Conservation (phyloP, 768 basidiomycete species). For the Neoboletus magnificus region DNA sequence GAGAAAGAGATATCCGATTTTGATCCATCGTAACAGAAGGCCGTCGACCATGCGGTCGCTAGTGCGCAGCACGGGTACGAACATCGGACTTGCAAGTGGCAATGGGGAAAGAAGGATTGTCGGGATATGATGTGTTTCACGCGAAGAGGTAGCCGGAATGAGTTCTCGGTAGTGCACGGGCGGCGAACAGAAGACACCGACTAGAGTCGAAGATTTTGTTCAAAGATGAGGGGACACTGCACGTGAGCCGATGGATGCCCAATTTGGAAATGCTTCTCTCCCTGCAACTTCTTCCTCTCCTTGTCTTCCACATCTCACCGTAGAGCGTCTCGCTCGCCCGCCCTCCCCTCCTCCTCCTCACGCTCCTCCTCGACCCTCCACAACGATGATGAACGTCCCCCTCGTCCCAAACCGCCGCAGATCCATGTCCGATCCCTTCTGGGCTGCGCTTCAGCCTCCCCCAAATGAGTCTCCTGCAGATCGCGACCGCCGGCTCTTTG, state of each 20-base stretch:
- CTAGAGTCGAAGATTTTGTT: no score
- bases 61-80: background rate
- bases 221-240: background rate
- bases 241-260: constrained; percentile 19
- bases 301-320: constrained; percentile 15
- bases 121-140: background rate
- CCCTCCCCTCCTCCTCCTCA: background rate
- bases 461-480: constrained; percentile 66
- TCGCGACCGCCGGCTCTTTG: constrained; percentile 60
- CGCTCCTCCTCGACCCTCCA: background rate
- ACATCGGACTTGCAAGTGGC: background rate
- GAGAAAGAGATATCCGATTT: background rate
- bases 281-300: constrained; percentile 20
- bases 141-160: background rate
- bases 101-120: background rate
- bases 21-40: background rate
- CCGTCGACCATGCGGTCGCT: background rate
- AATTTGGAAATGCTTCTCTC: constrained; percentile 28
- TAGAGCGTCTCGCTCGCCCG: constrained; percentile 17
- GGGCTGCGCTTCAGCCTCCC: constrained; percentile 65
- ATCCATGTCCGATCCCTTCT: constrained; percentile 67
- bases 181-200: background rate
- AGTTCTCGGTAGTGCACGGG: background rate
- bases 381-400: constrained; percentile 22
- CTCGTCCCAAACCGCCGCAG: constrained; percentile 39